These are phyloP conservation scores for Corymbia citriodora DNA, from an alignment of 441 rosid species.

Conservation along the genomic window DNA sequence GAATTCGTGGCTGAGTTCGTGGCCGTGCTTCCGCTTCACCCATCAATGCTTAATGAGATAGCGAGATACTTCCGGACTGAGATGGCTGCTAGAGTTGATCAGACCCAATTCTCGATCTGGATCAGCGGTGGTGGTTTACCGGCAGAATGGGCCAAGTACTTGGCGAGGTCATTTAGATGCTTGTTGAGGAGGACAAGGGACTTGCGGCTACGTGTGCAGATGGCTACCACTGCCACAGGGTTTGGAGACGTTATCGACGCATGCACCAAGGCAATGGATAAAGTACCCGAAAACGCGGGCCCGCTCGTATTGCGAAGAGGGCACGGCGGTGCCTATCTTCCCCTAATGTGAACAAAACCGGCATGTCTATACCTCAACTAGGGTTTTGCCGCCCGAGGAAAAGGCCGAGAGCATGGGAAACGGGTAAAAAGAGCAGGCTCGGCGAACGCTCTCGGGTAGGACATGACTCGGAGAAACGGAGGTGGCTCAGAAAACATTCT, in stretches of 20 bases:
- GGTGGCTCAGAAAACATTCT: not conserved
- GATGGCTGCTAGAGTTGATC: slow-evolving; percentile 93
- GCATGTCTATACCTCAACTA: not conserved
- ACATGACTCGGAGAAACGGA: not conserved
- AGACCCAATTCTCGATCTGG: slow-evolving; percentile 96
- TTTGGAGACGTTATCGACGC: slow-evolving; percentile 56
- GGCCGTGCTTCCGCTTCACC: slow-evolving; percentile 91
- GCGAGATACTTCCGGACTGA: slow-evolving; percentile 87
- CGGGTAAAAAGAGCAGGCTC: not conserved
- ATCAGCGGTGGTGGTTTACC: slow-evolving; percentile 92
- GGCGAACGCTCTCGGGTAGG: not conserved
- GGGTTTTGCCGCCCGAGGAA: not conserved
- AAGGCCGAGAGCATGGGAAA: not conserved
- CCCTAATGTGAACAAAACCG: slow-evolving; percentile 62
- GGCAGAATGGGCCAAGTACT: slow-evolving; percentile 94
- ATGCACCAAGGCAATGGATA: slow-evolving; percentile 65
- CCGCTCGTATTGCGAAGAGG: slow-evolving; percentile 87
- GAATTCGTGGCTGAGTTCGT: slow-evolving; percentile 94
- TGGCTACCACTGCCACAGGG: slow-evolving; percentile 82
- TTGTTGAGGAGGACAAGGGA: slow-evolving; percentile 88
- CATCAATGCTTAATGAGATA: slow-evolving; percentile 83
- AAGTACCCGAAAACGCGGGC: slow-evolving; percentile 71
- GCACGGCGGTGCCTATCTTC: slow-evolving; percentile 96
- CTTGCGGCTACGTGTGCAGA: slow-evolving; percentile 66
- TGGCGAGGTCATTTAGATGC: slow-evolving; percentile 89